Conservation (phyloP, 2,329 filamentous ascomycete species). For the Fusarium tanahbumbuense region DNA sequence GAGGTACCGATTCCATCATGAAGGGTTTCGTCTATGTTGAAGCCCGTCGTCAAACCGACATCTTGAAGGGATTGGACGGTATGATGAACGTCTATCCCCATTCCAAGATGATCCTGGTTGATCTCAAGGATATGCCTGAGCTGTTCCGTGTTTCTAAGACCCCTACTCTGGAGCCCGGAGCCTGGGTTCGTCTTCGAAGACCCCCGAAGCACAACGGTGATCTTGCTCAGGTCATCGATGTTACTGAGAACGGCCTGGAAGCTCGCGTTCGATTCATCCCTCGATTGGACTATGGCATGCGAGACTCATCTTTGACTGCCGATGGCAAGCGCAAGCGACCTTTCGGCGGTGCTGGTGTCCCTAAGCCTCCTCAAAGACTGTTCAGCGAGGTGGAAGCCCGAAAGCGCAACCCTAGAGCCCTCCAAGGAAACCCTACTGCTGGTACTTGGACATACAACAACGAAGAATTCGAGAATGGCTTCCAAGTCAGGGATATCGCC, state of each 20-base stretch:
- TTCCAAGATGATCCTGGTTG: constrained; percentile 86
- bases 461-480: constrained; percentile 92
- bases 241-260: constrained; percentile 92
- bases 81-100: constrained; percentile 91
- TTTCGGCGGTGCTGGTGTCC: constrained; percentile 61
- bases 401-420: constrained; percentile 78
- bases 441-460: constrained; percentile 87
- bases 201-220: constrained; percentile 87
- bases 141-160: constrained; percentile 91
- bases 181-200: constrained; percentile 89
- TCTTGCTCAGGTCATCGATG: constrained; percentile 90
- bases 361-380: constrained; percentile 84
- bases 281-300: constrained; percentile 88
- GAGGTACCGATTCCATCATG: constrained; percentile 81
- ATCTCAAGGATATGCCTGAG: constrained; percentile 98
- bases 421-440: constrained; percentile 76
- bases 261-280: constrained; percentile 90
- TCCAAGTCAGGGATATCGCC: constrained; percentile 93
- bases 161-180: constrained; percentile 83
- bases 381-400: constrained; percentile 95
- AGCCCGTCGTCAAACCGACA: constrained; percentile 86
- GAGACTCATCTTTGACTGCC: constrained; percentile 73
- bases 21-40: constrained; percentile 96
- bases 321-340: constrained; percentile 85
- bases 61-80: constrained; percentile 83